These are phyloP conservation scores for Rhododendron molle DNA, from an alignment of 148 eudicot genomes.

Conservation along the genomic window DNA sequence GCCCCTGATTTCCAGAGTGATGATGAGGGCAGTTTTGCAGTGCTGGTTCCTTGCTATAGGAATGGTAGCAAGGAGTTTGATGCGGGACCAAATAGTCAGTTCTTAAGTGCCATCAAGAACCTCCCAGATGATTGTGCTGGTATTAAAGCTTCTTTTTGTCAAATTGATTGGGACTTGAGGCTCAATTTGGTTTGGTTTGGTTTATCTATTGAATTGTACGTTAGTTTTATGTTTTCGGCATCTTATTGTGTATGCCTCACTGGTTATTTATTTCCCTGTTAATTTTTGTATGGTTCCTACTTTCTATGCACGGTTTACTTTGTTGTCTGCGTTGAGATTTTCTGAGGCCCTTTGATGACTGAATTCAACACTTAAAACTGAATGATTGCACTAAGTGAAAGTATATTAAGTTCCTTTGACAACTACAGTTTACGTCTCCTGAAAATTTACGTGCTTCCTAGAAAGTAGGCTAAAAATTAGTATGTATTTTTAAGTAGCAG, in stretches of 20 bases:
- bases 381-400: neutral
- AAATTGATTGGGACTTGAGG: neutral
- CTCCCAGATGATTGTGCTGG: conserved; percentile 53
- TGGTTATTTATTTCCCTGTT: neutral
- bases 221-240: neutral
- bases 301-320: neutral
- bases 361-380: neutral
- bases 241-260: neutral
- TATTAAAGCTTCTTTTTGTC: conserved; percentile 18
- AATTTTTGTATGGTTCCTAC: neutral
- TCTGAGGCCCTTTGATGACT: neutral
- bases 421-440: neutral
- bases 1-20: conserved; percentile 84
- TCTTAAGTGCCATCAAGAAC: conserved; percentile 46
- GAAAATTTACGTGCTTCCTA: neutral
- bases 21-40: conserved; percentile 87
- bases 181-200: neutral
- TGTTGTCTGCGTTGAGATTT: neutral
- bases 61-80: conserved; percentile 28
- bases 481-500: neutral
- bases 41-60: conserved; percentile 85
- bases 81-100: conserved; percentile 34
- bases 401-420: neutral
- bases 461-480: neutral
- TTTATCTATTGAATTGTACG: neutral